Conservation (phyloP, 768 basidiomycete genomes). For the Calocera cornea region DNA sequence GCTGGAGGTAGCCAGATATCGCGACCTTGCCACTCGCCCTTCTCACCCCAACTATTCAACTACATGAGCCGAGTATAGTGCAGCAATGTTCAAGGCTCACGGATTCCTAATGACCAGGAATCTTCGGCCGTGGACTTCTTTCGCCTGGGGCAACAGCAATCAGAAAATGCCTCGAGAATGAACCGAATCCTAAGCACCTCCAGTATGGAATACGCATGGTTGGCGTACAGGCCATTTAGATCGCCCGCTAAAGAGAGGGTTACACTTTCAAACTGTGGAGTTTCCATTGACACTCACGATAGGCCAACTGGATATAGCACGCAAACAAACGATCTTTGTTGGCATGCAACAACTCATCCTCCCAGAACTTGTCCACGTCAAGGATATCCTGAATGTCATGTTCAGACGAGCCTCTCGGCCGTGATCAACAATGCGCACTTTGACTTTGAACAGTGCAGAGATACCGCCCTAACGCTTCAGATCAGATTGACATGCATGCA, state of each 20-base stretch:
- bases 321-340: slow-evolving; percentile 42
- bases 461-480: neutral
- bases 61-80: neutral
- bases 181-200: slow-evolving; percentile 23
- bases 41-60: slow-evolving; percentile 27
- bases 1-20: neutral
- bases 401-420: neutral
- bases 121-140: slow-evolving; percentile 33
- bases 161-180: slow-evolving; percentile 20
- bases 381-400: slow-evolving; percentile 13
- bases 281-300: neutral
- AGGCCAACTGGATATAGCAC: slow-evolving; percentile 28
- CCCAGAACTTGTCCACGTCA: slow-evolving; percentile 39
- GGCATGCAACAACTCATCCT: slow-evolving; percentile 37
- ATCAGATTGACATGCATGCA: neutral
- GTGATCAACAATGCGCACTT: neutral
- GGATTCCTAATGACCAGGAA: slow-evolving; percentile 40
- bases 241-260: neutral
- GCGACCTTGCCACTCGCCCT: slow-evolving; percentile 24
- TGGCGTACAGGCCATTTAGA: neutral
- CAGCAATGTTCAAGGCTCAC: neutral
- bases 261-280: neutral
- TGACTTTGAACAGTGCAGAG: neutral
- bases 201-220: neutral
- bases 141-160: slow-evolving; percentile 30